These are phyloP conservation scores for Rhexocercosporidium sp. DNA, from an alignment of 2,329 filamentous ascomycete species.

Conservation along the genomic window DNA sequence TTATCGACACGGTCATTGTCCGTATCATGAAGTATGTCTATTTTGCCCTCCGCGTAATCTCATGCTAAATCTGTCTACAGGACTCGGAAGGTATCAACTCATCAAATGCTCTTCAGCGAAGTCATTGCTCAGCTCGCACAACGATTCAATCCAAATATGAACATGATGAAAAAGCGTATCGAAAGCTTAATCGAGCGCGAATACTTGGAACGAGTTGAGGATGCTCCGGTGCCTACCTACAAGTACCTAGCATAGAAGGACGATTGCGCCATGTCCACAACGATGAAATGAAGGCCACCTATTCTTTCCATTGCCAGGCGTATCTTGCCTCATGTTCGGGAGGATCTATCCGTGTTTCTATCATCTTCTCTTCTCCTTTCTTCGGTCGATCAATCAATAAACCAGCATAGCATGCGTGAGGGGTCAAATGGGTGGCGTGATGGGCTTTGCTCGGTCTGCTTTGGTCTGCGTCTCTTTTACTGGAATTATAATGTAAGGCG, in stretches of 20 bases:
- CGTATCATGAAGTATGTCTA: slow-evolving; percentile 81
- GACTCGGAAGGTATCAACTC: slow-evolving; percentile 73
- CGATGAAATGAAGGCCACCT: background rate
- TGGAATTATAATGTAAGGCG: background rate
- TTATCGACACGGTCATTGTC: slow-evolving; percentile 78
- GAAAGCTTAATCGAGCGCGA: slow-evolving; percentile 78
- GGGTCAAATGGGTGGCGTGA: background rate
- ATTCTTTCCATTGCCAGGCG: background rate
- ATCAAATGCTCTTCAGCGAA: slow-evolving; percentile 73
- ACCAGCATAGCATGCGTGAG: background rate
- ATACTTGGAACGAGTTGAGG: slow-evolving; percentile 78
- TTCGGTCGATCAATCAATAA: background rate
- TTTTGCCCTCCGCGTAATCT: background rate
- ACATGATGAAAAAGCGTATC: slow-evolving; percentile 81
- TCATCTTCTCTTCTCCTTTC: background rate
- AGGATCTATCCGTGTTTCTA: background rate
- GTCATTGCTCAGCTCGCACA: slow-evolving; percentile 70
- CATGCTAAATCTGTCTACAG: slow-evolving; percentile 54
- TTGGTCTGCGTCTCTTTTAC: background rate
- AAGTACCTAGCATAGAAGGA: slow-evolving; percentile 67
- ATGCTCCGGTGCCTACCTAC: slow-evolving; percentile 66
- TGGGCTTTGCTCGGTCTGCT: background rate
- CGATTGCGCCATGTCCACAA: background rate
- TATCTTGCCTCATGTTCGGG: background rate
- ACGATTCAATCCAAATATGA: slow-evolving; percentile 77